Evolutionary conservation across 2,329 filamentous ascomycete genomes (phyloP).

Genomic region (Neofusicoccum sp.): DNA sequence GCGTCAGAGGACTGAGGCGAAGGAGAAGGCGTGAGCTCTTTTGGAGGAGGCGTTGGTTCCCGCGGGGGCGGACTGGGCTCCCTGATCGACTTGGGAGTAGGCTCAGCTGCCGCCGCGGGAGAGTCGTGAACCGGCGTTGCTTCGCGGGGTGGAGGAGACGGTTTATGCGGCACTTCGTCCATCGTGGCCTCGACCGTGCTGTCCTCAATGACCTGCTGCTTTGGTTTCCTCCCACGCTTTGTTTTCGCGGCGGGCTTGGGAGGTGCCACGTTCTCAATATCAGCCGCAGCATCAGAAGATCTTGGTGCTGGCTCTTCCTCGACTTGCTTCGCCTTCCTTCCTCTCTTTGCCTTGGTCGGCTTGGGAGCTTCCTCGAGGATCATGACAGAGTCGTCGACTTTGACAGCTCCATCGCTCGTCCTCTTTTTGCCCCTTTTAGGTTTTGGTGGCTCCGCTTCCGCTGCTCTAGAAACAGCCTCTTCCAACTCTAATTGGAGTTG

Average conservation of each 20-base stretch:
- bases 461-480: slow-evolving; percentile 22
- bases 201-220: slow-evolving; percentile 24
- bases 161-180: background rate
- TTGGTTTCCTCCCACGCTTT: slow-evolving; percentile 26
- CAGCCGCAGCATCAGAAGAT: background rate
- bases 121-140: background rate
- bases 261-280: background rate
- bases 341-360: slow-evolving; percentile 21
- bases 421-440: slow-evolving; percentile 39
- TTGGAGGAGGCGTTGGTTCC: slow-evolving; percentile 8
- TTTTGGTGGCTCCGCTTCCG: slow-evolving; percentile 22
- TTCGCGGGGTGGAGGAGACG: background rate
- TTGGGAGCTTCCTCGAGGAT: slow-evolving; percentile 23
- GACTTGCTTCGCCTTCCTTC: slow-evolving; percentile 23
- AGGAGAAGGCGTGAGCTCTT: slow-evolving; percentile 57
- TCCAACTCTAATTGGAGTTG: slow-evolving; percentile 31
- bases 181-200: background rate
- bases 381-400: slow-evolving; percentile 28
- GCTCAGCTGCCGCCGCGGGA: background rate
- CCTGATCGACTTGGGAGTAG: background rate
- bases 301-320: slow-evolving; percentile 15
- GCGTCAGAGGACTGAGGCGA: slow-evolving; percentile 78
- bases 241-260: slow-evolving; percentile 26
- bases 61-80: background rate
- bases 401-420: slow-evolving; percentile 39